Conservation (phyloP, 345 rosid genomes). For the Arabis alpina region DNA sequence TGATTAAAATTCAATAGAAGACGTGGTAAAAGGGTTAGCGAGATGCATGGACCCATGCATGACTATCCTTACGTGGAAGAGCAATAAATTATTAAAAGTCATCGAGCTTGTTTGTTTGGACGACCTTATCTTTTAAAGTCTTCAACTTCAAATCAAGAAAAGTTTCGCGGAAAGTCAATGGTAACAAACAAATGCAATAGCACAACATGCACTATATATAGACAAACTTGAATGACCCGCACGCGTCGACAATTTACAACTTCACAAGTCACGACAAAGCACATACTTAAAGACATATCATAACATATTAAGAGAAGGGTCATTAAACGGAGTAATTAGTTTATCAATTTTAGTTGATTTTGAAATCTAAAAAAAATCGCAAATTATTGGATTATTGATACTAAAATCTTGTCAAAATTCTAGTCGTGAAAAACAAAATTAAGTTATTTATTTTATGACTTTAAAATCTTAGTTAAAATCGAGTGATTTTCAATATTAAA, state of each 20-base stretch:
- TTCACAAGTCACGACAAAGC: conserved; percentile 12
- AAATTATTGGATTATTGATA: too few species aligned
- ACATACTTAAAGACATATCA: neutral
- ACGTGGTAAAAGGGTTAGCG: neutral
- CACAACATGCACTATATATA: conserved; percentile 8
- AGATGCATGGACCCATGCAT: neutral
- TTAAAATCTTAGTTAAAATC: too few species aligned
- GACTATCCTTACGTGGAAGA: neutral
- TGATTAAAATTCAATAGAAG: neutral
- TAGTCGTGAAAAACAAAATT: too few species aligned
- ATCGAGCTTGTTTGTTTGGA: neutral
- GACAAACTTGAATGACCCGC: conserved; percentile 10
- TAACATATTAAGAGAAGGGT: too few species aligned
- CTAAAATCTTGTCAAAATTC: too few species aligned
- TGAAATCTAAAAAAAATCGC: too few species aligned
- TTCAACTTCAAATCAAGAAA: neutral
- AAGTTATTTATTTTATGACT: too few species aligned
- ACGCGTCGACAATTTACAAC: conserved; percentile 5
- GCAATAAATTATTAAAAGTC: conserved; percentile 9
- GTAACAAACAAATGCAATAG: neutral
- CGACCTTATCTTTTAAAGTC: neutral
- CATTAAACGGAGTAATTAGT: too few species aligned
- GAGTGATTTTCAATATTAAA: too few species aligned
- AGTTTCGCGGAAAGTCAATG: neutral
- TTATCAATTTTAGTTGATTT: too few species aligned